These are phyloP conservation scores for Stentor coeruleus DNA, from an alignment of 73 alveolate genomes.

Conservation along the genomic window DNA sequence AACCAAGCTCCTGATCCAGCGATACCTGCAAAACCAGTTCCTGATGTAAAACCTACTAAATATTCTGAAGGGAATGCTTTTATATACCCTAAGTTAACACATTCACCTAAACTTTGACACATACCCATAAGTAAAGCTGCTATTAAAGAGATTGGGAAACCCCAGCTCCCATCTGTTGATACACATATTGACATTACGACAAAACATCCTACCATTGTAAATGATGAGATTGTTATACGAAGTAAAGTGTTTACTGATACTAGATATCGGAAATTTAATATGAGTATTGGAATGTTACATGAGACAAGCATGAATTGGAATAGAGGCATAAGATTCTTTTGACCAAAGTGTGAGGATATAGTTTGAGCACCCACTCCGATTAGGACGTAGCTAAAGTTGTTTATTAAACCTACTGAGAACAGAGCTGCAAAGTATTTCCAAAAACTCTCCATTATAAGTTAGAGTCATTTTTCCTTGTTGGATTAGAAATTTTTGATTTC, in stretches of 20 bases:
- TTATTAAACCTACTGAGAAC: constrained; percentile 45
- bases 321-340: constrained; percentile 50
- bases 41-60: constrained; percentile 55
- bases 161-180: constrained; percentile 8
- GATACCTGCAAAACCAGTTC: constrained; percentile 87
- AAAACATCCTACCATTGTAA: constrained; percentile 16
- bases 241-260: not conserved
- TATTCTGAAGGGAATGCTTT: constrained; percentile 55
- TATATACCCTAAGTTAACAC: constrained; percentile 42
- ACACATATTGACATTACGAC: constrained; percentile 9
- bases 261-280: constrained; percentile 7
- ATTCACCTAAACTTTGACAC: constrained; percentile 44
- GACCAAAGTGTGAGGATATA: constrained; percentile 38
- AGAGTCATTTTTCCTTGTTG: not conserved
- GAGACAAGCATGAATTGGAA: constrained; percentile 30
- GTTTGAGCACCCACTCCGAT: constrained; percentile 49
- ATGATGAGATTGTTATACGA: constrained; percentile 6
- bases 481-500: too few species aligned
- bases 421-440: constrained; percentile 25
- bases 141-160: constrained; percentile 42
- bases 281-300: not conserved
- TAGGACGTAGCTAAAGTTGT: constrained; percentile 57
- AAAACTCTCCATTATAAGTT: not conserved
- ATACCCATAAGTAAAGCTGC: constrained; percentile 49
- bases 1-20: constrained; percentile 74